These are phyloP conservation scores for Aspergillus sp. DNA, from an alignment of 2,329 filamentous ascomycete genomes.

Conservation along the genomic window DNA sequence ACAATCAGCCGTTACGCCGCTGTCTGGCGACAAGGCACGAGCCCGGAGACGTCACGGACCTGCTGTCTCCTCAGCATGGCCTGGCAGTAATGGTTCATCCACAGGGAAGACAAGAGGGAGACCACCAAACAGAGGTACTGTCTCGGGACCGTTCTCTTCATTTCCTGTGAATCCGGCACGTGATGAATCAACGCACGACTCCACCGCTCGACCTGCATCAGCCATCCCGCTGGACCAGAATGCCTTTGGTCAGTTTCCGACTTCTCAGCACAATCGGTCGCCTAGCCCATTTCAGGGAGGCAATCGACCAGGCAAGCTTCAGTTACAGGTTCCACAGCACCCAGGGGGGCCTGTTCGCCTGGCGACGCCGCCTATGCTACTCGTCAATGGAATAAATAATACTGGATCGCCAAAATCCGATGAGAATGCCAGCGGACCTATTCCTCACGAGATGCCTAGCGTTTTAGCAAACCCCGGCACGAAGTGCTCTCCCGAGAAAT, in stretches of 20 bases:
- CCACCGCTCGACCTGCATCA: conserved; percentile 30
- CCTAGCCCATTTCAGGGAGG: conserved; percentile 16
- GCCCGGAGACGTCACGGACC: conserved; percentile 62
- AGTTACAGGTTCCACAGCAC: conserved; percentile 37
- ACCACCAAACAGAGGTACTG: conserved; percentile 64
- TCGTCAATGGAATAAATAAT: conserved; percentile 31
- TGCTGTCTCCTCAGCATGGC: conserved; percentile 86
- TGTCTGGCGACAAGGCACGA: conserved; percentile 37
- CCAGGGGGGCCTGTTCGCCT: conserved; percentile 34
- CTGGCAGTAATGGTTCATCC: conserved; percentile 53
- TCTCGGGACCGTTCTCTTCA: conserved; percentile 58
- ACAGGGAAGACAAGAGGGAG: conserved; percentile 68
- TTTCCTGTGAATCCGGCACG: conserved; percentile 56
- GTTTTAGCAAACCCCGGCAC: no score
- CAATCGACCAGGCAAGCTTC: conserved; percentile 31
- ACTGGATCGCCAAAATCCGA: not conserved
- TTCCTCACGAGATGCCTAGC: no score
- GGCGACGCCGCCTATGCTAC: conserved; percentile 35
- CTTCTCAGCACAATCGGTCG: conserved; percentile 18
- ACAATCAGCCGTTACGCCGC: conserved; percentile 64
- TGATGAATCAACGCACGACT: conserved; percentile 39
- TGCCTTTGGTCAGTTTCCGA: conserved; percentile 10
- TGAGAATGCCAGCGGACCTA: not conserved
- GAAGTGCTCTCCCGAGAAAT: conserved; percentile 2
- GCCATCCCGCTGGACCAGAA: conserved; percentile 39